These are phyloP conservation scores for Jamesozyma lodderae DNA, from an alignment of 805 yeast genomes.

Conservation along the genomic window DNA sequence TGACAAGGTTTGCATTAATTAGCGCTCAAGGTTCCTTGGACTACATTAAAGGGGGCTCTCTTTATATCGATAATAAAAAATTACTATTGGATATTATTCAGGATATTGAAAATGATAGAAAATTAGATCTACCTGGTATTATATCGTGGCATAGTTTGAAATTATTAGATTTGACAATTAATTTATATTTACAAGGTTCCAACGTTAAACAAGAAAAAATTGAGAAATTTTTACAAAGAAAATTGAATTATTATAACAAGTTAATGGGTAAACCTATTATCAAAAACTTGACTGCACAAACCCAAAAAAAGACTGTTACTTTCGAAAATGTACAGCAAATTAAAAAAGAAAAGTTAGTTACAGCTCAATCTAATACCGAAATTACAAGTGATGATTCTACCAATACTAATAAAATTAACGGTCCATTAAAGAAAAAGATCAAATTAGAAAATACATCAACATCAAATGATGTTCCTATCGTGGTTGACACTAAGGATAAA, in stretches of 20 bases:
- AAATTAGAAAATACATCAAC: constrained; percentile 7
- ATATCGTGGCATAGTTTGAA: constrained; percentile 48
- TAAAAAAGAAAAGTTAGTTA: background rate
- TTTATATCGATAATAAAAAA: constrained; percentile 59
- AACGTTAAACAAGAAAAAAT: constrained; percentile 28
- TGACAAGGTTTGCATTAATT: constrained; percentile 51
- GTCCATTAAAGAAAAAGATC: constrained; percentile 10
- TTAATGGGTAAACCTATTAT: constrained; percentile 20
- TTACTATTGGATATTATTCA: constrained; percentile 43
- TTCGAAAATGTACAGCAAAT: background rate
- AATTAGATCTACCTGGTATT: constrained; percentile 50
- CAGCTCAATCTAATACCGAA: background rate
- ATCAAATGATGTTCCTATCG: background rate
- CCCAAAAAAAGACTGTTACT: background rate
- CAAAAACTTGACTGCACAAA: constrained; percentile 5
- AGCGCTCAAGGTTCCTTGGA: constrained; percentile 74
- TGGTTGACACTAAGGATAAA: no score
- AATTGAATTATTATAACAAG: constrained; percentile 21
- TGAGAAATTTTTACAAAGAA: constrained; percentile 24
- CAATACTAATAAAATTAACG: background rate
- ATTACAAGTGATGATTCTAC: no score
- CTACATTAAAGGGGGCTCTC: constrained; percentile 73
- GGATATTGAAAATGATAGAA: constrained; percentile 44
- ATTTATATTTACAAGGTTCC: constrained; percentile 50
- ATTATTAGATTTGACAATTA: constrained; percentile 49